phyloP scores from a whole-genome alignment of 2,329 filamentous ascomycete species.

The Zymoseptoria brevis region DNA sequence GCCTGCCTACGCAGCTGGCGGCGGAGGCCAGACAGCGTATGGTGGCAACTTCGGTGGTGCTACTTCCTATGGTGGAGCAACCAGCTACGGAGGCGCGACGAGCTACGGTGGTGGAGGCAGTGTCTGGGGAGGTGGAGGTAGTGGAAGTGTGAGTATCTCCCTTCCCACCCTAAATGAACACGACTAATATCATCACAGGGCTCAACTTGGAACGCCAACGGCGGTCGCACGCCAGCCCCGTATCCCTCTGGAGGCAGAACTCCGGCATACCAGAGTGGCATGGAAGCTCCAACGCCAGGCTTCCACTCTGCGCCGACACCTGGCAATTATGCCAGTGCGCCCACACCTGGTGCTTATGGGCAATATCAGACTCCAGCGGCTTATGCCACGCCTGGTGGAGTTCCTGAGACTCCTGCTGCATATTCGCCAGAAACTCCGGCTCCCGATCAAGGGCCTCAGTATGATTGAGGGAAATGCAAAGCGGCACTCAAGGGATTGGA shows the following conservation, averaged over 20 bases:
- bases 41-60: conserved; percentile 39
- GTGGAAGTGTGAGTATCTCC: conserved; percentile 15
- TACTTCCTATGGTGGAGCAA: conserved; percentile 42
- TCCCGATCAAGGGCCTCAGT: conserved; percentile 35
- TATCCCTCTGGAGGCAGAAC: conserved; percentile 59
- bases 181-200: conserved; percentile 15
- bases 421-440: conserved; percentile 53
- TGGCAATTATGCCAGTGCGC: conserved; percentile 28
- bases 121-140: conserved; percentile 18
- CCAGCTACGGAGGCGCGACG: conserved; percentile 57
- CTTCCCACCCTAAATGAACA: background rate
- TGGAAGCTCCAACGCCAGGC: conserved; percentile 55
- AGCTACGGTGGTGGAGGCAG: conserved; percentile 43
- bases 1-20: conserved; percentile 39
- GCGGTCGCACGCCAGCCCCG: conserved; percentile 46
- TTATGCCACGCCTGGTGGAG: conserved; percentile 33
- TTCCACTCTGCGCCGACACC: conserved; percentile 38
- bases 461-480: conserved; percentile 25
- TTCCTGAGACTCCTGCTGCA: conserved; percentile 44
- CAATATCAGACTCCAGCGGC: conserved; percentile 31
- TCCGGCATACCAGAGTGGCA: conserved; percentile 54
- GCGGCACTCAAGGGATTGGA: background rate
- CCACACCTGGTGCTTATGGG: conserved; percentile 34
- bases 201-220: conserved; percentile 32
- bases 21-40: conserved; percentile 37